A percentile compares a stretch with the other conserved stretches of the same genome.
These are phyloP conservation scores for Mycena filopes DNA, from an alignment of 768 basidiomycete genomes.

Conservation along the genomic window DNA sequence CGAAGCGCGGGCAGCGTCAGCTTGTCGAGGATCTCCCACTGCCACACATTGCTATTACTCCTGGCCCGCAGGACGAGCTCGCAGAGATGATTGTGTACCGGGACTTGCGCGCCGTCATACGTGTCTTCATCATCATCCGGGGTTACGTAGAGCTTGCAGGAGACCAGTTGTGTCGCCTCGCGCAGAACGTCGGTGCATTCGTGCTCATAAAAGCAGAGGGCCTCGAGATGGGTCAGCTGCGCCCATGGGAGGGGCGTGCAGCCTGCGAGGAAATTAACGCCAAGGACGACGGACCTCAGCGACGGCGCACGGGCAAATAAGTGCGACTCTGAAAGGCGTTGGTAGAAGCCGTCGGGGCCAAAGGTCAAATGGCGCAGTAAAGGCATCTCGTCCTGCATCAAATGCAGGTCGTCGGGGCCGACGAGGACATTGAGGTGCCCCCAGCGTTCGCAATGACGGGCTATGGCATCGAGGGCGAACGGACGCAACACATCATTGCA, in stretches of 20 bases:
- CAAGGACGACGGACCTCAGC: background rate
- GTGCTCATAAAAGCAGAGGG: conserved; percentile 5
- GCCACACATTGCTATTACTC: background rate
- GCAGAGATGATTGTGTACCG: background rate
- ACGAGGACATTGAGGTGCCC: conserved; percentile 2
- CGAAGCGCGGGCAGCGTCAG: background rate
- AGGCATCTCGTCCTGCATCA: conserved; percentile 1
- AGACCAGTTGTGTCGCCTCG: background rate
- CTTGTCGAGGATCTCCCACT: background rate
- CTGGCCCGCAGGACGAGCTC: background rate
- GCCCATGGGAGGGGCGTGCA: background rate
- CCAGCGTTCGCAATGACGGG: conserved; percentile 5
- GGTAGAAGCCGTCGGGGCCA: background rate
- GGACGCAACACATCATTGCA: background rate
- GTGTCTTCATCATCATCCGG: background rate
- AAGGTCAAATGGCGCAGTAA: background rate
- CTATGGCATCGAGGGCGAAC: background rate
- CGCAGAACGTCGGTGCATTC: conserved; percentile 13
- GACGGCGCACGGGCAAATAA: conserved; percentile 4
- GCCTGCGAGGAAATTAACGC: background rate
- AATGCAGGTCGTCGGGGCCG: background rate
- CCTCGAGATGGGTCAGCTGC: background rate
- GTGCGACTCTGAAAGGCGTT: background rate
- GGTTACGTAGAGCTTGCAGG: background rate
- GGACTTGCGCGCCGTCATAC: background rate